Evolutionary conservation across 352 stramenopile species (phyloP).

Genomic region (Phytopythium ostracodes): DNA sequence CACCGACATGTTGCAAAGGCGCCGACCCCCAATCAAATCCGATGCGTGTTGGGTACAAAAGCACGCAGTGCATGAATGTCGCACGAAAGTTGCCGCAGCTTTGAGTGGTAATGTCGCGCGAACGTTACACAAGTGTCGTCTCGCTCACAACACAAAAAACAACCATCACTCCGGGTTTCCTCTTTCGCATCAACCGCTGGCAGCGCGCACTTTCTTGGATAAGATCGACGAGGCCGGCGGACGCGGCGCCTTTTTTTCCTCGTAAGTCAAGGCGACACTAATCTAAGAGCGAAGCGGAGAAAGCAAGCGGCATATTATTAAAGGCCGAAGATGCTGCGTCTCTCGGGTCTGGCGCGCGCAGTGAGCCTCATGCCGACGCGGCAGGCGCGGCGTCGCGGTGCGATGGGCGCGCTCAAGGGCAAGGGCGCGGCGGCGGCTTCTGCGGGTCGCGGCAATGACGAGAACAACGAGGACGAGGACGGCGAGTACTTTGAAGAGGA

Average conservation of each 20-base stretch:
- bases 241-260: not conserved
- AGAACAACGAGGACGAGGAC: constrained; percentile 31
- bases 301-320: no score
- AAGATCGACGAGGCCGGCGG: not conserved
- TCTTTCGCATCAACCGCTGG: not conserved
- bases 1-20: not conserved
- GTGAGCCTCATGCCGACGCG: constrained; percentile 41
- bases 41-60: constrained; percentile 2
- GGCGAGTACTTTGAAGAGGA: constrained; percentile 40
- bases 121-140: not conserved
- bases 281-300: no score
- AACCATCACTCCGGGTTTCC: constrained; percentile 1
- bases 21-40: not conserved
- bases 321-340: constrained; percentile 41
- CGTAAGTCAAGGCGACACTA: no score
- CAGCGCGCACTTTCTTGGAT: constrained; percentile 1
- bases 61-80: not conserved
- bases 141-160: not conserved
- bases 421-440: constrained; percentile 12
- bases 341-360: constrained; percentile 47
- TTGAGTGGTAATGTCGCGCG: not conserved
- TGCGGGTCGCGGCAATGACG: constrained; percentile 17
- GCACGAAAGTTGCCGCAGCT: not conserved
- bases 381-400: constrained; percentile 14
- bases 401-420: constrained; percentile 14